These are phyloP conservation scores for Collybiopsis confluens DNA, from an alignment of 768 basidiomycete species.

Conservation along the genomic window DNA sequence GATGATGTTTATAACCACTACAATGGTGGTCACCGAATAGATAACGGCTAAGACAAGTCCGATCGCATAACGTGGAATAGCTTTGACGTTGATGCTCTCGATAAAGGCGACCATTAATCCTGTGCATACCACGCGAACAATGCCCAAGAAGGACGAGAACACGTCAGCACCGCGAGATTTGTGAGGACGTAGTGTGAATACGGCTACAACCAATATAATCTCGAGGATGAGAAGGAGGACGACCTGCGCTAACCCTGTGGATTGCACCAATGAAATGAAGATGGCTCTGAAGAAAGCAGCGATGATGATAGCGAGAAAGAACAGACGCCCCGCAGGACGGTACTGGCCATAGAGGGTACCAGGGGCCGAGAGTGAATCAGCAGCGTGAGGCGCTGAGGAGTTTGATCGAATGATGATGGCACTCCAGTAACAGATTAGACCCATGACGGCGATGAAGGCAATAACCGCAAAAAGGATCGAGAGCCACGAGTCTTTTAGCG, in stretches of 20 bases:
- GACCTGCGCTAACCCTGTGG: conserved; percentile 64
- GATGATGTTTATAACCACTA: conserved; percentile 64
- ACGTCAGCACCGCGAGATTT: conserved; percentile 68
- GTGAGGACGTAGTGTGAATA: conserved; percentile 58
- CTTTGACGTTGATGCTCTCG: conserved; percentile 51
- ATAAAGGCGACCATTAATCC: conserved; percentile 77
- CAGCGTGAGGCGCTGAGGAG: conserved; percentile 33
- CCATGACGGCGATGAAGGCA: conserved; percentile 48
- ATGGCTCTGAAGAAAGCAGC: conserved; percentile 64
- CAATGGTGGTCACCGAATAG: conserved; percentile 64
- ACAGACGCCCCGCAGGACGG: conserved; percentile 63
- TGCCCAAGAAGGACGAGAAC: conserved; percentile 60
- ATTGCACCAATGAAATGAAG: conserved; percentile 64
- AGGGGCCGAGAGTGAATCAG: conserved; percentile 31
- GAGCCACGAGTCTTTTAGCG: conserved; percentile 83
- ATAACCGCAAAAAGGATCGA: conserved; percentile 77
- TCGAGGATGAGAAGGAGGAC: conserved; percentile 66
- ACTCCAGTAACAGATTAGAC: conserved; percentile 44
- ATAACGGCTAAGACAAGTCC: conserved; percentile 72
- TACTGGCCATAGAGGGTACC: conserved; percentile 66
- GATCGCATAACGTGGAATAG: conserved; percentile 80
- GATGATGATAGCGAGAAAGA: conserved; percentile 53
- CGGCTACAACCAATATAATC: conserved; percentile 45
- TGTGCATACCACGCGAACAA: conserved; percentile 65
- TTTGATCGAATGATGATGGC: conserved; percentile 46